These are phyloP conservation scores for Cladorrhinum samala DNA, from an alignment of 495 filamentous ascomycete species.

Conservation along the genomic window DNA sequence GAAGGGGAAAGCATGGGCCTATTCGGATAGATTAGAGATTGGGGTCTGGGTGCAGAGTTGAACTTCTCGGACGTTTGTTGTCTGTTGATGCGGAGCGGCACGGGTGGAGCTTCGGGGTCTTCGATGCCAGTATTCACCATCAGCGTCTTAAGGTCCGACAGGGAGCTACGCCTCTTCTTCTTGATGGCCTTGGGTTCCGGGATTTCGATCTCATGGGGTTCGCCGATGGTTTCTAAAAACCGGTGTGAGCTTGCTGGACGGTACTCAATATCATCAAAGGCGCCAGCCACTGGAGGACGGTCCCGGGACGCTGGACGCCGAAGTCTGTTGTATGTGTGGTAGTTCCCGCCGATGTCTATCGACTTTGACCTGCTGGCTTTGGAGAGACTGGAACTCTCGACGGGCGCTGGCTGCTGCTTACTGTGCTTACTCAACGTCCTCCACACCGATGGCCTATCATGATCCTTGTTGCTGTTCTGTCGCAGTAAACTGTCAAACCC, in stretches of 20 bases:
- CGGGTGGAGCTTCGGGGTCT: slow-evolving; percentile 28
- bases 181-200: slow-evolving; percentile 41
- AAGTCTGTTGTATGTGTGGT: slow-evolving; percentile 39
- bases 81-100: slow-evolving; percentile 45
- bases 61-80: slow-evolving; percentile 56
- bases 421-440: slow-evolving; percentile 83
- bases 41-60: slow-evolving; percentile 34
- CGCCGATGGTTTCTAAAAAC: slow-evolving; percentile 42
- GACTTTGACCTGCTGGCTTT: slow-evolving; percentile 72
- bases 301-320: slow-evolving; percentile 64
- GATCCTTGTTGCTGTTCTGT: slow-evolving; percentile 66
- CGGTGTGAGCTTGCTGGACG: slow-evolving; percentile 43
- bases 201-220: slow-evolving; percentile 37
- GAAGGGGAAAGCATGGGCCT: slow-evolving; percentile 21
- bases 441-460: slow-evolving; percentile 72
- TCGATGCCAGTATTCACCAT: slow-evolving; percentile 45
- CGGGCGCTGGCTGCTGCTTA: slow-evolving; percentile 43
- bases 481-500: slow-evolving; percentile 68
- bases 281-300: slow-evolving; percentile 54
- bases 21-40: slow-evolving; percentile 11
- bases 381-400: slow-evolving; percentile 51
- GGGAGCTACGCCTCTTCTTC: slow-evolving; percentile 83
- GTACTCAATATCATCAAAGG: slow-evolving; percentile 48
- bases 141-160: slow-evolving; percentile 74
- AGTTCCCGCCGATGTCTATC: slow-evolving; percentile 60